Percentiles rank a stretch among this genome's conserved stretches.
These are phyloP conservation scores for Oryza glumipatula DNA, from an alignment of 176 grass and related monocot species.

Conservation along the genomic window DNA sequence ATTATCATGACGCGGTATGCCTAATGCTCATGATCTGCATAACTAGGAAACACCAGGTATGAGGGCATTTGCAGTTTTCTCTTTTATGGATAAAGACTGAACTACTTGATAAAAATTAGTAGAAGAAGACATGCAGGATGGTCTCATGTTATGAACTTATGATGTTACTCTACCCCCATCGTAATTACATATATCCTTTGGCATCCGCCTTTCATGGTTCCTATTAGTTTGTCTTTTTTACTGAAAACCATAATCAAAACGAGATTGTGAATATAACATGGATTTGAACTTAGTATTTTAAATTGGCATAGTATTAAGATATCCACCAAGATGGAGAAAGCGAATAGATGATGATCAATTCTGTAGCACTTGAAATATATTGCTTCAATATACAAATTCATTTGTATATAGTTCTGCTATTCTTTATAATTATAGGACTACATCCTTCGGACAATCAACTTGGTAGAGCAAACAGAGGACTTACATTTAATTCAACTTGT, in stretches of 20 bases:
- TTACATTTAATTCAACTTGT: neutral
- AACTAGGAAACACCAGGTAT: conserved; percentile 82
- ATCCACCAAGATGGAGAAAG: neutral
- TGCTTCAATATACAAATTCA: neutral
- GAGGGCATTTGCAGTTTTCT: conserved; percentile 41
- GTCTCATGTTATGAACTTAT: neutral
- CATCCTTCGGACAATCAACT: neutral
- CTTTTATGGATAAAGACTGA: neutral
- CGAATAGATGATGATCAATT: neutral
- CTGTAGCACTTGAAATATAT: conserved; percentile 4
- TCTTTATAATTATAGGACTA: neutral
- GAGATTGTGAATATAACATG: neutral
- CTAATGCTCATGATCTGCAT: conserved; percentile 95
- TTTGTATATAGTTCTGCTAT: neutral
- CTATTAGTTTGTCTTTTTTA: neutral
- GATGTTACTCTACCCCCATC: neutral
- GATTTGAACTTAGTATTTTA: neutral
- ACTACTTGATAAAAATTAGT: neutral
- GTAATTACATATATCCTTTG: neutral
- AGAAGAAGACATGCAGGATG: neutral
- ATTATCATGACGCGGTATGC: conserved; percentile 77
- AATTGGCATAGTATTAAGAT: neutral
- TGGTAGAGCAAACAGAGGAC: neutral
- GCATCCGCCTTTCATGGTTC: neutral
- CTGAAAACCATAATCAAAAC: neutral